Evolutionary conservation across 192 early-diverging fungal species (phyloP), one percentile per base, ranked within the genome.

Genomic region (Pilobolus umbonatus): DNA sequence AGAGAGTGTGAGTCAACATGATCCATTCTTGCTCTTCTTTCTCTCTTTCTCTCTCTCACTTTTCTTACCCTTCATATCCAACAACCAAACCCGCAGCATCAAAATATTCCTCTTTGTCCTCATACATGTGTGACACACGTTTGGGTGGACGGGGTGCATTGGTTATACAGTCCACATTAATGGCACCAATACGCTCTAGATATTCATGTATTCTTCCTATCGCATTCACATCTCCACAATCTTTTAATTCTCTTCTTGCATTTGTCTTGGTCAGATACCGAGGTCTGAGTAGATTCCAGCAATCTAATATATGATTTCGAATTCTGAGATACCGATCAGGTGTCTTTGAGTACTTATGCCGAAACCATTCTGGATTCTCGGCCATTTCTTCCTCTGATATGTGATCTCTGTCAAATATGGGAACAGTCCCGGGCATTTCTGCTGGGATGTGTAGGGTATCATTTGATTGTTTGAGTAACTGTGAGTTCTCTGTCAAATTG

Each of bases 201-300:
- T 87, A 97, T 15, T 77, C 55, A 62, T 95, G 92, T 29, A 97
- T 85, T 3, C 94, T 74, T 1, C 87, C 82, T 22, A 97, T 93
- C 5, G 93, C 93, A 64, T 97, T 94, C 19, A 97, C 94, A 53
- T 97, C 94, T 22, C 92, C 90, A 60, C 90, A 92, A 68, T 92
- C 87, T 54, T 80, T 76, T 15, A 97, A 67, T 0, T 85, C 88
- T 1, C 78, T 80, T 22, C 93, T 76, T 2, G 84, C 84, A 29
- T 75, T 80, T 26, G 89, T 90, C 65, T 95, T 96, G 4, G 92
- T 91, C 45, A 96, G 67, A 53, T 95, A 95, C 26, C 79, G 71
- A 1, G 88, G 86, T 42, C 77, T 77, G 15, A 69, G 69, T 2
- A 62, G 60, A 35, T 83, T 69, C 95, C 95, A 98, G 32, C 80